phyloP scores from a whole-genome alignment of 2,329 filamentous ascomycete species.

The Aspergillus felis region DNA sequence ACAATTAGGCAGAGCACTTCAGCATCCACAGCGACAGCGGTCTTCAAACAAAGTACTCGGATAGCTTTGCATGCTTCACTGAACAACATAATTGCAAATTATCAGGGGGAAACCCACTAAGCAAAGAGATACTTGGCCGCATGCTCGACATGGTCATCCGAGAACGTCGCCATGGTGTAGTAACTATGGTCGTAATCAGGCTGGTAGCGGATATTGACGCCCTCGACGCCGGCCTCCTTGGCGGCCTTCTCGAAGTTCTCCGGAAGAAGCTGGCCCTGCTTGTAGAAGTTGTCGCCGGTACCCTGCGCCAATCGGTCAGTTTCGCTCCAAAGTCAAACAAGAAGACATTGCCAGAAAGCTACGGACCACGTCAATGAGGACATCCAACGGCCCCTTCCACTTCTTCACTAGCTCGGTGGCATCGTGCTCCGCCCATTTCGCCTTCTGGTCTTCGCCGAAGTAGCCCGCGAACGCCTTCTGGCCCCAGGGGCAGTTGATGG shows the following conservation, averaged over 20 bases:
- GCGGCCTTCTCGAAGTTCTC: constrained; percentile 86
- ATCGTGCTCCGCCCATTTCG: constrained; percentile 84
- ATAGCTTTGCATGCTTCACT: too few relatives aligned
- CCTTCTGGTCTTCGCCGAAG: constrained; percentile 67
- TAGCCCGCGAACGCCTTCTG: constrained; percentile 93
- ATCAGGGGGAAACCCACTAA: constrained; percentile 43
- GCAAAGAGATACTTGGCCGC: constrained; percentile 77
- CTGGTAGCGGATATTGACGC: constrained; percentile 77
- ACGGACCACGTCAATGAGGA: constrained; percentile 81
- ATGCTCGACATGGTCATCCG: constrained; percentile 85
- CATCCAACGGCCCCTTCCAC: constrained; percentile 69
- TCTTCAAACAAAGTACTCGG: neutral
- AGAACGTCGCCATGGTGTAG: constrained; percentile 90
- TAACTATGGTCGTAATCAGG: constrained; percentile 95
- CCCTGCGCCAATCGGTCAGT: constrained; percentile 50
- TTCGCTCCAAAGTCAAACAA: neutral
- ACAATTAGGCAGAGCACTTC: neutral
- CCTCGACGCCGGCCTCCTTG: constrained; percentile 67
- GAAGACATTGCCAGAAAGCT: neutral
- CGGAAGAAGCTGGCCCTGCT: constrained; percentile 84
- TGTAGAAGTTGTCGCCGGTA: constrained; percentile 94
- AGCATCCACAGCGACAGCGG: neutral
- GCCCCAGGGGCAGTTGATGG: constrained; percentile 82
- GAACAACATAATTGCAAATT: neutral
- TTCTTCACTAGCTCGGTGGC: constrained; percentile 81